These are phyloP conservation scores for Kuraishia capsulata DNA, from an alignment of 805 yeast species.

Conservation along the genomic window DNA sequence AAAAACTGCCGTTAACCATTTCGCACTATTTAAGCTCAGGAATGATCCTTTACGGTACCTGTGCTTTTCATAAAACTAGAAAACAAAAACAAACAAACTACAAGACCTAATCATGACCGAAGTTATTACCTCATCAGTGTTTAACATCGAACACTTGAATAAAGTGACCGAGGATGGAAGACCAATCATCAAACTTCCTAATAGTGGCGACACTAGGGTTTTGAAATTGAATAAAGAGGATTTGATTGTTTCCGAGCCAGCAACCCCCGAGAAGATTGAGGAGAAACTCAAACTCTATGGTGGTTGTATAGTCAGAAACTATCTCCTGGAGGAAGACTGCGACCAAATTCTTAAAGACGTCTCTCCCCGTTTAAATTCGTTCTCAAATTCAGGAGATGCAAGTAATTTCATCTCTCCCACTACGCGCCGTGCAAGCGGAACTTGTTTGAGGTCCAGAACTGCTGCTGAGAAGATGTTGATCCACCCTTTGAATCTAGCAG, in stretches of 20 bases:
- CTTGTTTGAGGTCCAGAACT: conserved; percentile 11
- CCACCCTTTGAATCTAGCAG: conserved; percentile 9
- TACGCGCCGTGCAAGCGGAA: conserved; percentile 14
- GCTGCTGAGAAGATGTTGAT: conserved; percentile 10
- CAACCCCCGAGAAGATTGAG: conserved; percentile 3
- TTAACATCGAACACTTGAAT: neutral
- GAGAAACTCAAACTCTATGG: conserved; percentile 1
- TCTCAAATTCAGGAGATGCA: neutral
- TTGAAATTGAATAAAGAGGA: neutral
- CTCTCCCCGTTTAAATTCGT: conserved; percentile 7
- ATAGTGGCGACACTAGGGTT: neutral
- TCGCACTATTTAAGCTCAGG: too few relatives aligned
- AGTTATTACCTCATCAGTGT: neutral
- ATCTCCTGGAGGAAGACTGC: conserved; percentile 5
- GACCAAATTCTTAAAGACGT: conserved; percentile 8
- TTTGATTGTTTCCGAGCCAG: neutral
- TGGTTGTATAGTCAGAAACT: conserved; percentile 7
- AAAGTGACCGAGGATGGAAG: neutral
- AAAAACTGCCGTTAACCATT: too few relatives aligned
- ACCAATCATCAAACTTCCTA: neutral
- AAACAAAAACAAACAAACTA: too few relatives aligned
- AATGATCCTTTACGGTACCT: too few relatives aligned
- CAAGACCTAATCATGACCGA: neutral
- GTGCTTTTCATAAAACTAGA: too few relatives aligned
- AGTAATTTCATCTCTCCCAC: conserved; percentile 3